Evolutionary conservation across 148 eudicot species (phyloP).

Genomic region (Spergularia marina): DNA sequence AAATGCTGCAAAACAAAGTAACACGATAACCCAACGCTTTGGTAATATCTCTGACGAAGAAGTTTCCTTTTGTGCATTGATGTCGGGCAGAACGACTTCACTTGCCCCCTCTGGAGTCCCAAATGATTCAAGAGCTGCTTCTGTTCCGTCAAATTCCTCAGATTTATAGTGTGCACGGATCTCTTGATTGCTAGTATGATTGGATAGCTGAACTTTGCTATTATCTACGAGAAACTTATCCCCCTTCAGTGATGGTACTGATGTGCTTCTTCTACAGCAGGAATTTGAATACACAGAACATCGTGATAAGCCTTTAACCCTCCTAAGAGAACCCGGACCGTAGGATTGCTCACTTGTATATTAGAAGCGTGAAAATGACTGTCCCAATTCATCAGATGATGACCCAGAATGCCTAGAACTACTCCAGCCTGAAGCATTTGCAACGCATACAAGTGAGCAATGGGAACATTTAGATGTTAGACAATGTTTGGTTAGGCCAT

Average conservation of each 20-base stretch:
- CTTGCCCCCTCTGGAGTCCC: constrained; percentile 46
- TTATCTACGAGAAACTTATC: constrained; percentile 34
- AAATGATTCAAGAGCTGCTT: constrained; percentile 47
- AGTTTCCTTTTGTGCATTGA: constrained; percentile 31
- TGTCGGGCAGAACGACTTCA: constrained; percentile 50
- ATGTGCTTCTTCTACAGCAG: constrained; percentile 27
- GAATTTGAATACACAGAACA: constrained; percentile 37
- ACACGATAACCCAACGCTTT: constrained; percentile 85
- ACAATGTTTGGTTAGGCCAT: constrained; percentile 31
- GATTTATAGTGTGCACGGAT: constrained; percentile 67
- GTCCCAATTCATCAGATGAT: constrained; percentile 17
- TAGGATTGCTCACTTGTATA: constrained; percentile 29
- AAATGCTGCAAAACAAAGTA: constrained; percentile 74
- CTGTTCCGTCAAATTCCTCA: constrained; percentile 74
- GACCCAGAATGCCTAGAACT: constrained; percentile 24
- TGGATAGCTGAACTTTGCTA: constrained; percentile 26
- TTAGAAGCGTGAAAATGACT: constrained; percentile 25
- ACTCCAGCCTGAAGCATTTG: constrained; percentile 31
- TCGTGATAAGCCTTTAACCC: constrained; percentile 37
- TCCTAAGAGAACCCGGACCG: constrained; percentile 27
- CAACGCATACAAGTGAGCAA: constrained; percentile 31
- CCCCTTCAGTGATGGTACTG: constrained; percentile 42
- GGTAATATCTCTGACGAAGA: constrained; percentile 68
- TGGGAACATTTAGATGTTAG: constrained; percentile 39
- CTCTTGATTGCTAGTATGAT: constrained; percentile 32